Evolutionary conservation across 495 filamentous ascomycete genomes (phyloP), one percentile per base, ranked within the genome.

Genomic region (Penicillium crystallinum): DNA sequence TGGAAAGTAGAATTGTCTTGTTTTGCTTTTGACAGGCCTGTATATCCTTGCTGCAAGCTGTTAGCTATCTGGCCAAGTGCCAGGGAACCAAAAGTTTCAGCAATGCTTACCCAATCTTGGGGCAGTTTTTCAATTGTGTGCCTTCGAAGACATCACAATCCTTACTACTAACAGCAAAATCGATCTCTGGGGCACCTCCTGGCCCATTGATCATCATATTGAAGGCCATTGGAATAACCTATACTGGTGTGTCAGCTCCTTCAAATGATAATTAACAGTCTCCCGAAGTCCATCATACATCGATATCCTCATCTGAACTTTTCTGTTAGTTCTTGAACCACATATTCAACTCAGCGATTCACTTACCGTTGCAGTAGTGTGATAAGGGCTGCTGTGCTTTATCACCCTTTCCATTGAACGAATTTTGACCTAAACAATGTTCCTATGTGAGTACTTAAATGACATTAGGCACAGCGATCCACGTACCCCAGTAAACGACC

Each of bases 1-100:
- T 76, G 27, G 83, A 87, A 4, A 90, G 62, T 23, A 89, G 62
- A 53, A 91, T 78, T 0, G 79, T 83, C 62, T 88, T 89, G 40
- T 81, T 81, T 43, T 73, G 63, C 4, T 65, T 31, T 61, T 91
- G 86, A 69, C 87, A 91, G 7, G 69, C 70, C 39, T 68, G 68
- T 62, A 91, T 89, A 52, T 90, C 82, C 39, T 55, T 40, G 4
- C 73, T 76, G 35, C 44, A 5, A 18, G 6, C 1, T 31, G 52
- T 71, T 47, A 69, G 63, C 14, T 11, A 3, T 55, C 42, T 58
- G 42, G 23, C 41, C 2, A 18, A 11, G 9, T 14, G 33, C 15
- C 39, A 48, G 31, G 31, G 6, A 19, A 18, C 23, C 3, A 3
- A 7, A 27, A 7, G 23, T 7, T 6, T 6, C 23, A 2, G 4